Percentiles rank a stretch among this genome's conserved stretches.
phyloP scores from a whole-genome alignment of 2,329 filamentous ascomycete genomes.

The Leptographium lundbergii region DNA sequence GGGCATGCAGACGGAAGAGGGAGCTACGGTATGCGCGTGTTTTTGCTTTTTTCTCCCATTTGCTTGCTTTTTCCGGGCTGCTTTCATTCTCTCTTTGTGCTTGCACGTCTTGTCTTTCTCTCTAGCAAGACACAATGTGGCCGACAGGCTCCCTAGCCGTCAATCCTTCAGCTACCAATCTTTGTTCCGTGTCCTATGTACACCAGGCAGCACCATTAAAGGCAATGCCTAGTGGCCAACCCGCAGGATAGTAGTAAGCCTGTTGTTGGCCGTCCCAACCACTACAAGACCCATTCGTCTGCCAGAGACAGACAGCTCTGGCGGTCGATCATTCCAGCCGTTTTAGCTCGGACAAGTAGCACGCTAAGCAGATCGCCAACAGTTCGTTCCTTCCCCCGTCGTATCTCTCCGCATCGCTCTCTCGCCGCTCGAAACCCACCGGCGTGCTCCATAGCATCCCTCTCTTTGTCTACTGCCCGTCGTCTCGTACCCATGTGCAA shows the following conservation, averaged over 20 bases:
- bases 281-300: no score
- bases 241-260: not conserved
- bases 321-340: not conserved
- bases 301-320: not conserved
- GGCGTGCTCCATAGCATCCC: not conserved
- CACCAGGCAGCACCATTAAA: no score
- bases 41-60: no score
- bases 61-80: no score
- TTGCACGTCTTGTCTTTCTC: no score
- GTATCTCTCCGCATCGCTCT: not conserved
- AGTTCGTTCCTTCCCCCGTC: not conserved
- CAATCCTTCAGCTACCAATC: not conserved
- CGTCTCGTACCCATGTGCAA: not conserved
- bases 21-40: no score
- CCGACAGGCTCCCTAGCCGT: no score
- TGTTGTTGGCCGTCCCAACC: not conserved
- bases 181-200: not conserved
- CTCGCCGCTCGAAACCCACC: not conserved
- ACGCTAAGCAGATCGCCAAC: not conserved
- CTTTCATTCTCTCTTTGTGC: no score
- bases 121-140: no score
- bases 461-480: not conserved
- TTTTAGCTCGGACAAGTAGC: not conserved
- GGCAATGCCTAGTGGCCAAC: not conserved
- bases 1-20: no score